Conservation (phyloP, 257 asterid genomes). For the Thymus quinquecostatus region DNA sequence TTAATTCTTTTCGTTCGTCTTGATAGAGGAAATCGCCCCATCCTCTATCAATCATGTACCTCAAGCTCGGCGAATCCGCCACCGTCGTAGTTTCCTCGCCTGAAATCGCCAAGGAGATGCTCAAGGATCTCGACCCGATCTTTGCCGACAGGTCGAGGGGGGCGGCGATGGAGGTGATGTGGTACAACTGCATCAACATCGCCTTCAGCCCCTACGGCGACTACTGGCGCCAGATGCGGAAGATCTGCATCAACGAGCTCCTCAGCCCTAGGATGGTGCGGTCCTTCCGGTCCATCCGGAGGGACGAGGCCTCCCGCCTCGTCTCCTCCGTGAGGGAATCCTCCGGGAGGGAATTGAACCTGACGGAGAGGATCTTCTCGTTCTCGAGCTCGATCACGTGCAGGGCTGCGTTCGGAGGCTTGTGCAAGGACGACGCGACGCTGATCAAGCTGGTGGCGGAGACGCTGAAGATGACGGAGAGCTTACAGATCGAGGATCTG, state of each 20-base stretch:
- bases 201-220: conserved; percentile 28
- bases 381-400: conserved; percentile 25
- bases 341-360: conserved; percentile 1
- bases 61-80: conserved; percentile 16
- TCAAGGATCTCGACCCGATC: background rate
- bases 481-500: conserved; percentile 27
- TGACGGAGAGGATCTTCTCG: conserved; percentile 9
- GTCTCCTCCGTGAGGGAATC: background rate
- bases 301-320: conserved; percentile 26
- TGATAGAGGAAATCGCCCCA: too few species aligned
- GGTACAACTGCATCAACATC: conserved; percentile 30
- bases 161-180: conserved; percentile 16
- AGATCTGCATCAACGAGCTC: conserved; percentile 34
- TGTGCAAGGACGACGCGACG: background rate
- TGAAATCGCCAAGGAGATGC: background rate
- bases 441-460: conserved; percentile 4
- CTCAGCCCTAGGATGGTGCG: conserved; percentile 32
- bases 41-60: background rate
- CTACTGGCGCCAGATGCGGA: conserved; percentile 41
- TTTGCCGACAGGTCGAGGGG: conserved; percentile 5
- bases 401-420: conserved; percentile 33
- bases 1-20: too few species aligned
- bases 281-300: conserved; percentile 15
- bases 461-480: background rate
- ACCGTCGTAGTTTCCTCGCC: conserved; percentile 11